Evolutionary conservation across 1,139 yeast genomes (phyloP).

Genomic region (Pichia norvegensis): DNA sequence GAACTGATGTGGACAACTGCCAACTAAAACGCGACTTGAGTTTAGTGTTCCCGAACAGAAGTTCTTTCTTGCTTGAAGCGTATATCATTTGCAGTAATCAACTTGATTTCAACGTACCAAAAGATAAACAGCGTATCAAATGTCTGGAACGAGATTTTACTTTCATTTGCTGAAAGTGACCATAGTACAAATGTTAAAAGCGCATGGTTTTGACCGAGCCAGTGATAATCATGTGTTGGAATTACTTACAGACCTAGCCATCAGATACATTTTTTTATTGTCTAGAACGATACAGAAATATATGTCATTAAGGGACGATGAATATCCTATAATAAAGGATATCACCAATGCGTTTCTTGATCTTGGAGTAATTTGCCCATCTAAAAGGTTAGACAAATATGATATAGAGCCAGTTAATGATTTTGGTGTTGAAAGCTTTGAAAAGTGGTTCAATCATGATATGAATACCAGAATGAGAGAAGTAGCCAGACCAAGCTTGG

Average conservation of each 20-base stretch:
- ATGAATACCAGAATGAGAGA: conserved; percentile 24
- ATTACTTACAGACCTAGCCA: conserved; percentile 26
- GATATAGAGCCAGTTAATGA: conserved; percentile 23
- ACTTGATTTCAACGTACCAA: no score
- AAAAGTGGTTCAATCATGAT: conserved; percentile 28
- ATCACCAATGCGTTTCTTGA: conserved; percentile 25
- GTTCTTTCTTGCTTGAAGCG: no score
- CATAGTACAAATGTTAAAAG: conserved; percentile 26
- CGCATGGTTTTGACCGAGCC: conserved; percentile 28
- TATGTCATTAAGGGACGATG: conserved; percentile 21
- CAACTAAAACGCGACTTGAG: no score
- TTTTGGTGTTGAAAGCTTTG: conserved; percentile 25
- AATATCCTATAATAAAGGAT: conserved; percentile 24
- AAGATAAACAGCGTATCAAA: conserved; percentile 3
- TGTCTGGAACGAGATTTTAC: conserved; percentile 25
- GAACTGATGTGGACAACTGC: no score
- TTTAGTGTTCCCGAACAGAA: no score
- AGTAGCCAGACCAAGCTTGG: conserved; percentile 25
- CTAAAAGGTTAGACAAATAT: conserved; percentile 22
- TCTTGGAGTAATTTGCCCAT: conserved; percentile 25
- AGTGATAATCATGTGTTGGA: conserved; percentile 24
- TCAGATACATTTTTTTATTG: conserved; percentile 24
- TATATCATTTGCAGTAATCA: no score
- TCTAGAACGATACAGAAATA: conserved; percentile 19
- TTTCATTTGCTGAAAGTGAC: conserved; percentile 27